Evolutionary conservation across 441 rosid genomes (phyloP).

Genomic region (Biscutella laevigata): DNA sequence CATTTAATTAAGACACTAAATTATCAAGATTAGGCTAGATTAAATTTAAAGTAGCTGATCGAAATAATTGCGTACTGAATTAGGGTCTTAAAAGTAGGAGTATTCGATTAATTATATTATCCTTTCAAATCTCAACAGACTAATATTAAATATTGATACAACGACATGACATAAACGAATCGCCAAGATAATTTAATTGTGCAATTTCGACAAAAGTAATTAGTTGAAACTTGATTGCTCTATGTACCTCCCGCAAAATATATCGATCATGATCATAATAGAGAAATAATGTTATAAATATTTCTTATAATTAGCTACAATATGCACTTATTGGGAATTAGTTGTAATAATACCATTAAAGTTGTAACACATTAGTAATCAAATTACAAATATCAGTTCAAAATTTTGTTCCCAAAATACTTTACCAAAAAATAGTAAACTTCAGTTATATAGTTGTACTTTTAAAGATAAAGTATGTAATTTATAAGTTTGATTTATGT

Average conservation of each 20-base stretch:
- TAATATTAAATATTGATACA: background rate
- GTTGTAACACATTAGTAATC: background rate
- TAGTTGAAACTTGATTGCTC: constrained; percentile 17
- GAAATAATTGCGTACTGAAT: constrained; percentile 2
- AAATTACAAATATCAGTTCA: too few species aligned
- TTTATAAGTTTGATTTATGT: too few species aligned
- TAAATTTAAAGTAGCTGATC: background rate
- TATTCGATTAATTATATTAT: too few species aligned
- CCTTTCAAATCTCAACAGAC: background rate
- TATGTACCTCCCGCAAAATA: constrained; percentile 1
- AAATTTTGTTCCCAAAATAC: too few species aligned
- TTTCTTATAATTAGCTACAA: background rate
- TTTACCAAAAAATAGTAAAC: background rate
- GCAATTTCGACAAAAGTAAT: constrained; percentile 2
- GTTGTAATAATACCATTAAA: background rate
- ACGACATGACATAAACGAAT: background rate
- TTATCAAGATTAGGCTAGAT: too few species aligned
- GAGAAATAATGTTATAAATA: too few species aligned
- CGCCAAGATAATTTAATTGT: background rate
- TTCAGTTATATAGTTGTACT: too few species aligned
- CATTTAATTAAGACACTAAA: too few species aligned
- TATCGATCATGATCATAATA: constrained; percentile 9
- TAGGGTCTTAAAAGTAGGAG: too few species aligned
- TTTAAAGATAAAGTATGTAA: too few species aligned
- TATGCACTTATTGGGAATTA: too few species aligned